A percentile compares a stretch with the other conserved stretches of the same genome.
These are phyloP conservation scores for Kluyveromyces wickerhamii DNA, from an alignment of 805 yeast species.

Conservation along the genomic window DNA sequence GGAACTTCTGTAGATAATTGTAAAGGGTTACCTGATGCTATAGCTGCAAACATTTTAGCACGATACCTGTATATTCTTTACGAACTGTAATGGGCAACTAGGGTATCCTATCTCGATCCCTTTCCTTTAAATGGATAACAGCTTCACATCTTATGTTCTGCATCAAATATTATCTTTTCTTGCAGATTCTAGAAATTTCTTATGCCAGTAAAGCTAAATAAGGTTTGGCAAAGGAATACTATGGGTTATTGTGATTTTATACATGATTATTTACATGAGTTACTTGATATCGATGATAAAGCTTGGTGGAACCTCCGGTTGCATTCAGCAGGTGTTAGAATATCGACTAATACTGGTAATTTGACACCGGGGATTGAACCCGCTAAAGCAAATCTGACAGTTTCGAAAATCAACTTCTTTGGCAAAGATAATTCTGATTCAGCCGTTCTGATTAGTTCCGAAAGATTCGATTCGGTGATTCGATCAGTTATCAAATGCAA, in stretches of 20 bases:
- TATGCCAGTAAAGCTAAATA: no score
- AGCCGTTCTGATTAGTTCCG: constrained; percentile 7
- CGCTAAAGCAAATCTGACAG: constrained; percentile 59
- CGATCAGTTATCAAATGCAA: constrained; percentile 12
- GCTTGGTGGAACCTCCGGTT: constrained; percentile 23
- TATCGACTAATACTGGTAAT: constrained; percentile 46
- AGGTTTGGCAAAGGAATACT: no score
- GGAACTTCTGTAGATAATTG: constrained; percentile 31
- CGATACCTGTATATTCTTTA: no score
- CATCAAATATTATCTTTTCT: constrained; percentile 1
- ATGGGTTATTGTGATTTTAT: no score
- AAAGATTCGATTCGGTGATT: constrained; percentile 7
- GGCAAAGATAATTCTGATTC: constrained; percentile 8
- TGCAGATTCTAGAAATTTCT: constrained; percentile 12
- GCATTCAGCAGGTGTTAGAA: constrained; percentile 43
- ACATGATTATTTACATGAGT: no score
- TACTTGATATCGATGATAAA: not conserved
- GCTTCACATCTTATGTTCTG: no score
- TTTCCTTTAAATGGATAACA: no score
- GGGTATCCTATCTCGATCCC: no score
- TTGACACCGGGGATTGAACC: constrained; percentile 66
- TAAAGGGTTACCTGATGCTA: constrained; percentile 33
- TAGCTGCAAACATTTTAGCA: constrained; percentile 32
- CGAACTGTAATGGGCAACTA: no score
- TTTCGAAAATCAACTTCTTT: constrained; percentile 41